Base-by-base conservation (phyloP, 2,329 filamentous ascomycete genomes). In the Penicillium sclerotiorum region DNA sequence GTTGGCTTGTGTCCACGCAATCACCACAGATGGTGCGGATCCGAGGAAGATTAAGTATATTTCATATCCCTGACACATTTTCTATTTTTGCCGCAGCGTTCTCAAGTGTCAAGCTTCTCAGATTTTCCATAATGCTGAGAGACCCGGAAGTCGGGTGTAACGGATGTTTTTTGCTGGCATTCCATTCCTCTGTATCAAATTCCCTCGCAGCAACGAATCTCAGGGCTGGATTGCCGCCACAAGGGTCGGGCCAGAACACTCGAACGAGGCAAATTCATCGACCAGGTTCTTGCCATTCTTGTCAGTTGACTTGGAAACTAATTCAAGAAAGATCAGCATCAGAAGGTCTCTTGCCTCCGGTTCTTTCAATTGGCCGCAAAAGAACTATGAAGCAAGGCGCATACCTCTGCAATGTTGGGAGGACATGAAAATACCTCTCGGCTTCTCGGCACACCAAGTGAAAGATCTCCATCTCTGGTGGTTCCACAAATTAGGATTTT, bases 141-240 rank as follows among this genome's bases (percentile, higher is more conserved):
- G 6, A 36, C 23, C 22, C 40, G 40, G 45, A 43, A 37, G 13
- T 51, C 41, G 49, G 45, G 38, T 39, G 27, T 30, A 22, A 28
- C 35, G 25, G 20, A 22, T 18, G 37, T 27, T 46, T 41, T 36
- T 21, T 20, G 38, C 8, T 37, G 20, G 28, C 49, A 52, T 52
- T 52, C 49, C 49, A 52, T 52, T 49, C 49, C 33, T 45, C 30
- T 42, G 38, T 30, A 41, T 46, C 28, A 47, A 51, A 51, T 51
- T 51, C 49, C 38, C 20, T 32, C 43, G 39, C 6, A 12, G 23
- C 6, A 32, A 27, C 37, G 21, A 33, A 38, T 30, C 15, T 46
- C 17, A 21, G 33, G 23, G 33, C 21, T 11, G 15, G 21, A 11
- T 40, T 36, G 27, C 41, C 30, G 43, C 49, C 49, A 46, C 48